phyloP scores from a whole-genome alignment of 352 stramenopile species.

The Pythium oligandrum region DNA sequence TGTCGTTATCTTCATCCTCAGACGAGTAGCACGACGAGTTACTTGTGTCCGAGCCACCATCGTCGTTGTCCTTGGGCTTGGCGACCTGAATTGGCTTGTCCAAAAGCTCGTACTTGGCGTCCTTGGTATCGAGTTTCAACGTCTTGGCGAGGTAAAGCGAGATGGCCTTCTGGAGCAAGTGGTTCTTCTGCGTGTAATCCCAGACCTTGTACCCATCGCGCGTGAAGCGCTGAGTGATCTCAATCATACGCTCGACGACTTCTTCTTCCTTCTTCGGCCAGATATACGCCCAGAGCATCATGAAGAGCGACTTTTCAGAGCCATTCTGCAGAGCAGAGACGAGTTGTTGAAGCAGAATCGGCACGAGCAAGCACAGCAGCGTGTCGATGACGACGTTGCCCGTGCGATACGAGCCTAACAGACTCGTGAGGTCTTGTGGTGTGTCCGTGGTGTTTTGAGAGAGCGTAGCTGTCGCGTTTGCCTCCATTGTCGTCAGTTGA shows the following conservation, averaged over 20 bases:
- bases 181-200: slow-evolving; percentile 42
- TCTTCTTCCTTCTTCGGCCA: slow-evolving; percentile 11
- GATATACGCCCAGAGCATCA: slow-evolving; percentile 5
- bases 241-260: slow-evolving; percentile 27
- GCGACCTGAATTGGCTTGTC: slow-evolving; percentile 26
- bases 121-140: slow-evolving; percentile 31
- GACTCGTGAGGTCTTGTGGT: neutral
- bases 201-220: slow-evolving; percentile 31
- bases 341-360: slow-evolving; percentile 41
- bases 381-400: slow-evolving; percentile 46
- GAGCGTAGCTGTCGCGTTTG: too few species aligned
- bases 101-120: slow-evolving; percentile 41
- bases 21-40: slow-evolving; percentile 8
- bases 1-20: slow-evolving; percentile 19
- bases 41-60: neutral
- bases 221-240: slow-evolving; percentile 36
- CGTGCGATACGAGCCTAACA: slow-evolving; percentile 30
- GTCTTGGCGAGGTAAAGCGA: slow-evolving; percentile 36
- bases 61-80: slow-evolving; percentile 1
- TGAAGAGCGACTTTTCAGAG: slow-evolving; percentile 7
- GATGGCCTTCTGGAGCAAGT: slow-evolving; percentile 56
- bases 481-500: too few species aligned
- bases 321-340: slow-evolving; percentile 22
- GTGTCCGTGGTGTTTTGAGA: too few species aligned
- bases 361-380: slow-evolving; percentile 53